These are phyloP conservation scores for Achaetomium macrosporum DNA, from an alignment of 2,329 filamentous ascomycete genomes.

Conservation along the genomic window DNA sequence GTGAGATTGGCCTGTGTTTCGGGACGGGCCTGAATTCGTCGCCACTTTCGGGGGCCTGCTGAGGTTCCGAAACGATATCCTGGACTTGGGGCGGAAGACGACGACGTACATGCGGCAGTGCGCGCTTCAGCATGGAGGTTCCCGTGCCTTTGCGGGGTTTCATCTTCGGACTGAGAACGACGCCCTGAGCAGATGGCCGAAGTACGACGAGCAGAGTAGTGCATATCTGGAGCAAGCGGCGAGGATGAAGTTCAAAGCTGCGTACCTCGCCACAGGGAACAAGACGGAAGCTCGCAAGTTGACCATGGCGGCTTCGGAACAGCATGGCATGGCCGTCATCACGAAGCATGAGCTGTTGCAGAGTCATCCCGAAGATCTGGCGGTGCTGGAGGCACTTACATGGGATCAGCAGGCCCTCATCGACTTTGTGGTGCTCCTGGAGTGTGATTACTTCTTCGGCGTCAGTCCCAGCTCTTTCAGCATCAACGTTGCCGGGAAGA, in stretches of 20 bases:
- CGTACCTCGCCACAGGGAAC: slow-evolving; percentile 43
- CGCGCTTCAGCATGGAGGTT: slow-evolving; percentile 22
- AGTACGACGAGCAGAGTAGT: slow-evolving; percentile 36
- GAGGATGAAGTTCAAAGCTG: slow-evolving; percentile 31
- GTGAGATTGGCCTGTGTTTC: slow-evolving; percentile 41
- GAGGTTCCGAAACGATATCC: slow-evolving; percentile 36
- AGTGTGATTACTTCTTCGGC: slow-evolving; percentile 37
- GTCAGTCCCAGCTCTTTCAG: slow-evolving; percentile 45
- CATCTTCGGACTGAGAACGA: slow-evolving; percentile 46
- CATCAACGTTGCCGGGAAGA: slow-evolving; percentile 41
- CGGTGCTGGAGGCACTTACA: slow-evolving; percentile 32
- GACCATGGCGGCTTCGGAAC: slow-evolving; percentile 28
- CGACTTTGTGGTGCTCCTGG: slow-evolving; percentile 37
- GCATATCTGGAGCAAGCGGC: slow-evolving; percentile 35
- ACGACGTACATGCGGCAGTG: slow-evolving; percentile 32
- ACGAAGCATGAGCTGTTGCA: slow-evolving; percentile 35
- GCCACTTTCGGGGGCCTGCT: slow-evolving; percentile 40
- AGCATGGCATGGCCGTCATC: slow-evolving; percentile 31
- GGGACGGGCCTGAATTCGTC: slow-evolving; percentile 42
- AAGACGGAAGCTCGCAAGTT: slow-evolving; percentile 37
- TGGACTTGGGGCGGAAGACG: slow-evolving; percentile 35
- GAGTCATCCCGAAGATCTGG: slow-evolving; percentile 25
- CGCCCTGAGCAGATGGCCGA: slow-evolving; percentile 41
- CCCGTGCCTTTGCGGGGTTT: slow-evolving; percentile 34
- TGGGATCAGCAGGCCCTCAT: slow-evolving; percentile 43